Conservation (phyloP, 257 asterid species). For the Jacaranda mimosifolia region DNA sequence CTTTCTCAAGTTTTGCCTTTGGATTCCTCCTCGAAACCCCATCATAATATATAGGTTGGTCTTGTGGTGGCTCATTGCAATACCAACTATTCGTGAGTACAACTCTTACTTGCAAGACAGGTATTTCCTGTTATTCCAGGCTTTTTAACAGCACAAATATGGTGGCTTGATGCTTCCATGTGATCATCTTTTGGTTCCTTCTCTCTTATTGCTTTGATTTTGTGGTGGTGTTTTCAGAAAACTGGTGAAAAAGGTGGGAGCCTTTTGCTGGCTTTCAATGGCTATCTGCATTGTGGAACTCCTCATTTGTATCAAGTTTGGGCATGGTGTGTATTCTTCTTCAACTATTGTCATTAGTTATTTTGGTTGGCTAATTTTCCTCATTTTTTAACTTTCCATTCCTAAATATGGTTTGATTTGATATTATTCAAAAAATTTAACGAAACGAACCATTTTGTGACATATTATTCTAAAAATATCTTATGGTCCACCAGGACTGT, state of each 20-base stretch:
- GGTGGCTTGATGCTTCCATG: slow-evolving; percentile 23
- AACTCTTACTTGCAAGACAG: slow-evolving; percentile 96
- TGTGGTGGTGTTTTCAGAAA: slow-evolving; percentile 54
- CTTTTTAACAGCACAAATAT: background rate
- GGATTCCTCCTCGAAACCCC: slow-evolving; percentile 97
- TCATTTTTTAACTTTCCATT: background rate
- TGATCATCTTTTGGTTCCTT: background rate
- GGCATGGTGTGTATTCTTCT: slow-evolving; percentile 55
- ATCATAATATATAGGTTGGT: slow-evolving; percentile 76
- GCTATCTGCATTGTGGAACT: slow-evolving; percentile 96
- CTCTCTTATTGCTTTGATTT: slow-evolving; percentile 7
- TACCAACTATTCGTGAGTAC: slow-evolving; percentile 97
- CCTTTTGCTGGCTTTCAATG: slow-evolving; percentile 93
- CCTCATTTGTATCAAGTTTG: slow-evolving; percentile 91
- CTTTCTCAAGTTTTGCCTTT: slow-evolving; percentile 90
- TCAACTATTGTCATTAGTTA: background rate
- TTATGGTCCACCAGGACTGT: slow-evolving; percentile 58
- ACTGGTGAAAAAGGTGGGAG: slow-evolving; percentile 81
- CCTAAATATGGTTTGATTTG: background rate
- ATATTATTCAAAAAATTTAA: background rate
- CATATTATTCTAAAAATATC: background rate
- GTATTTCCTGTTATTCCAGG: slow-evolving; percentile 41
- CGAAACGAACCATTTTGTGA: background rate
- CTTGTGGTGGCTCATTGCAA: slow-evolving; percentile 95
- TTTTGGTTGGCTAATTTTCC: background rate